phyloP scores from a whole-genome alignment of 805 yeast species.

The Starmera caribaea region DNA sequence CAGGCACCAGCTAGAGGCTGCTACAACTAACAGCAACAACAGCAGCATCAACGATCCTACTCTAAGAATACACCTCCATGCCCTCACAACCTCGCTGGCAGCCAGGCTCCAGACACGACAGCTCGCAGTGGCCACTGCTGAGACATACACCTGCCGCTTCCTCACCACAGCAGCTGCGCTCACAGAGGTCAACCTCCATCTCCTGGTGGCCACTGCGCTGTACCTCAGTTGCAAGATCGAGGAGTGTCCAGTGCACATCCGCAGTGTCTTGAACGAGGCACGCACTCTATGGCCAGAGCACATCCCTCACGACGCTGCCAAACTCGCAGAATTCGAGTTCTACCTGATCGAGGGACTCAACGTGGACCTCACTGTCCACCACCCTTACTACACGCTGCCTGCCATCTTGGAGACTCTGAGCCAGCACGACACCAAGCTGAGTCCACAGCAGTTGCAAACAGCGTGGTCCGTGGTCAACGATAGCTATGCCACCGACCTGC shows the following conservation, averaged over 20 bases:
- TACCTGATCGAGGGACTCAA: slow-evolving; percentile 84
- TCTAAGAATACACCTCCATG: slow-evolving; percentile 72
- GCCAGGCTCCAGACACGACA: slow-evolving; percentile 71
- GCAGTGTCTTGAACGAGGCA: slow-evolving; percentile 77
- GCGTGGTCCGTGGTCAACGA: slow-evolving; percentile 90
- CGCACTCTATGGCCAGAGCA: slow-evolving; percentile 91
- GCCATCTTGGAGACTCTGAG: not conserved
- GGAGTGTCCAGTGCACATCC: slow-evolving; percentile 89
- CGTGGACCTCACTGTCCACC: slow-evolving; percentile 61
- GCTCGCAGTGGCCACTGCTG: slow-evolving; percentile 81
- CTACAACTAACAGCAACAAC: slow-evolving; percentile 21
- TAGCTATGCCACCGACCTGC: slow-evolving; percentile 79
- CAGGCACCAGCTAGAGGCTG: slow-evolving; percentile 30
- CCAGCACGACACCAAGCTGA: slow-evolving; percentile 15
- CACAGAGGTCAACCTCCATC: slow-evolving; percentile 74
- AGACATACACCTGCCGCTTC: slow-evolving; percentile 73
- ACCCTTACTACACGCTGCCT: slow-evolving; percentile 55
- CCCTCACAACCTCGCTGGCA: slow-evolving; percentile 66
- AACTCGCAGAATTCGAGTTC: slow-evolving; percentile 92
- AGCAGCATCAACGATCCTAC: slow-evolving; percentile 28
- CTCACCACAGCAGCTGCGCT: slow-evolving; percentile 59
- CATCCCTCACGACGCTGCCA: slow-evolving; percentile 84
- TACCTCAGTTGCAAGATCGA: slow-evolving; percentile 91
- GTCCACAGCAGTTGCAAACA: slow-evolving; percentile 67
- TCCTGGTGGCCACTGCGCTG: slow-evolving; percentile 74